Evolutionary conservation across 2,329 filamentous ascomycete species (phyloP).

Genomic region (Talaromyces sp.): DNA sequence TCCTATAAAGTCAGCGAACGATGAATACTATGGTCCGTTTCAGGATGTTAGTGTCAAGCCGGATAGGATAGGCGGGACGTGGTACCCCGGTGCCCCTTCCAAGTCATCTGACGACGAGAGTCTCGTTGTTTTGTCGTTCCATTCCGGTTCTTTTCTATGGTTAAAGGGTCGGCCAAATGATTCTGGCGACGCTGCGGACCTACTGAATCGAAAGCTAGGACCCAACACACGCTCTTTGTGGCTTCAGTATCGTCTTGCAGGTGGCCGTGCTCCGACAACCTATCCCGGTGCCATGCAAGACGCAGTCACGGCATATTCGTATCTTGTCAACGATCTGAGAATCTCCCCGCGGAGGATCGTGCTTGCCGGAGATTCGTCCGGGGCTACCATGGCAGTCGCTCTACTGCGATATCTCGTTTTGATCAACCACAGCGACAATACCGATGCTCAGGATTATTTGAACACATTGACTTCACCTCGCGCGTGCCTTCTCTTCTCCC

Average conservation of each 20-base stretch:
- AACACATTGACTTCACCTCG: slow-evolving; percentile 10
- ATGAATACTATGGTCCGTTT: slow-evolving; percentile 4
- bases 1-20: not conserved
- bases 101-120: not conserved
- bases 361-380: not conserved
- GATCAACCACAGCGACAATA: not conserved
- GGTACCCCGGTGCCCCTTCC: slow-evolving; percentile 12
- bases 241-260: not conserved
- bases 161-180: not conserved
- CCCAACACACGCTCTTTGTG: not conserved
- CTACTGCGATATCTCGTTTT: not conserved
- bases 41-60: not conserved
- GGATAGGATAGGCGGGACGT: slow-evolving; percentile 7
- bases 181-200: not conserved
- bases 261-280: not conserved
- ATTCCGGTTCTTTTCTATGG: slow-evolving; percentile 13
- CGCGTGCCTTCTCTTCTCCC: slow-evolving; percentile 21
- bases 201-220: not conserved
- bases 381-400: not conserved
- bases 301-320: not conserved
- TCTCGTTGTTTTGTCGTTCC: slow-evolving; percentile 10
- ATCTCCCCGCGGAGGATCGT: not conserved
- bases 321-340: not conserved
- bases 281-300: not conserved
- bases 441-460: not conserved